These are phyloP conservation scores for Paecilomyces sp. DNA, from an alignment of 2,329 filamentous ascomycete species.

Conservation along the genomic window DNA sequence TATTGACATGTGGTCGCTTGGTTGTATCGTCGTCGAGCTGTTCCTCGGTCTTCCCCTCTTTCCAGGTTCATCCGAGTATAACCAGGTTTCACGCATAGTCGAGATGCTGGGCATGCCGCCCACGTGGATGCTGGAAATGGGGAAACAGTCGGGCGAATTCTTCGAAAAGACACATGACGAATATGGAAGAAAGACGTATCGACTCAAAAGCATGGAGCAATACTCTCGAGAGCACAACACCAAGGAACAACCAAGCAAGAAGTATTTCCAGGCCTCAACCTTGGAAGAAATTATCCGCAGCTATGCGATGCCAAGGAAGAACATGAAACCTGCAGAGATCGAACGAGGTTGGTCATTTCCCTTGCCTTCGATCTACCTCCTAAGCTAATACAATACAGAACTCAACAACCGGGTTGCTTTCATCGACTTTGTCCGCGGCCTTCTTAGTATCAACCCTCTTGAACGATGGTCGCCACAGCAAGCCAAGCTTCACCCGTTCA, in stretches of 20 bases:
- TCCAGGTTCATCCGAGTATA: slow-evolving; percentile 96
- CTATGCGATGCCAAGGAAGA: slow-evolving; percentile 97
- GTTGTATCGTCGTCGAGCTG: slow-evolving; percentile 95
- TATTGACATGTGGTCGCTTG: slow-evolving; percentile 99
- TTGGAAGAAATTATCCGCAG: slow-evolving; percentile 95
- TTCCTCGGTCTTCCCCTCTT: slow-evolving; percentile 93
- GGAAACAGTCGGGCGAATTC: slow-evolving; percentile 94
- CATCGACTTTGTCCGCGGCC: slow-evolving; percentile 92
- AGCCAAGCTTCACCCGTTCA: slow-evolving; percentile 94
- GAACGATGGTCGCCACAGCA: slow-evolving; percentile 98
- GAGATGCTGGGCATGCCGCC: slow-evolving; percentile 97
- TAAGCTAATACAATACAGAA: slow-evolving; percentile 51
- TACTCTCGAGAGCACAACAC: slow-evolving; percentile 92
- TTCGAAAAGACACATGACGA: slow-evolving; percentile 92
- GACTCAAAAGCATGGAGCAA: slow-evolving; percentile 95
- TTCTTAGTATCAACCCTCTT: slow-evolving; percentile 89
- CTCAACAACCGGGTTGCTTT: slow-evolving; percentile 97
- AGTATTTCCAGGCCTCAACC: slow-evolving; percentile 93
- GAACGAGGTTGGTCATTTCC: slow-evolving; percentile 67
- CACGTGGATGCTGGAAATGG: slow-evolving; percentile 99
- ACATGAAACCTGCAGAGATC: slow-evolving; percentile 96
- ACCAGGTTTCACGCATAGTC: slow-evolving; percentile 92
- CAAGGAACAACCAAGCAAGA: slow-evolving; percentile 98
- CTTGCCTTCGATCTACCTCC: background rate
- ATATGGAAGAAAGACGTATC: slow-evolving; percentile 82